These are phyloP conservation scores for Talaromyces sp. DNA, from an alignment of 2,329 filamentous ascomycete genomes.

Conservation along the genomic window DNA sequence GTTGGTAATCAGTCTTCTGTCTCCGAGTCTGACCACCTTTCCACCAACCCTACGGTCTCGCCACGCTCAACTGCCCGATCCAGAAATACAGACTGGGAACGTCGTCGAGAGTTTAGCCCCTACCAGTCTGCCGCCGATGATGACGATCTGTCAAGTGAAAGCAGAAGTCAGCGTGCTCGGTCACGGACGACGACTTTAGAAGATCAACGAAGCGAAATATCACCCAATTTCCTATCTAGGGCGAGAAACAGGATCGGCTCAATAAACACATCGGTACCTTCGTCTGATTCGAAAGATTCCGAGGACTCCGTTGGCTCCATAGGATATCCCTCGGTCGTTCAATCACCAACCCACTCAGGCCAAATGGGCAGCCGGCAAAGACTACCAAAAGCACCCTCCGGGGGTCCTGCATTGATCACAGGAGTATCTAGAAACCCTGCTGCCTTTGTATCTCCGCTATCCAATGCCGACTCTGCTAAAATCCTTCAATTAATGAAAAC, in stretches of 20 bases:
- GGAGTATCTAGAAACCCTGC: slow-evolving; percentile 27
- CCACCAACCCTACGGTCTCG: slow-evolving; percentile 33
- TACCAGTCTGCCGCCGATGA: slow-evolving; percentile 33
- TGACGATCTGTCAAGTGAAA: slow-evolving; percentile 32
- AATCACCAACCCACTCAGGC: slow-evolving; percentile 37
- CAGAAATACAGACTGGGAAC: slow-evolving; percentile 32
- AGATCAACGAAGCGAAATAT: slow-evolving; percentile 39
- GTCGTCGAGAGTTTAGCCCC: slow-evolving; percentile 30
- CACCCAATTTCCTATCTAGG: slow-evolving; percentile 32
- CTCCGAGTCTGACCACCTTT: slow-evolving; percentile 36
- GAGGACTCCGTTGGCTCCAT: slow-evolving; percentile 44
- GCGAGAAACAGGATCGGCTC: slow-evolving; percentile 39
- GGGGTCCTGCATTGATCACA: slow-evolving; percentile 24
- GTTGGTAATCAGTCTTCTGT: slow-evolving; percentile 36
- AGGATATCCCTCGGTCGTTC: slow-evolving; percentile 47
- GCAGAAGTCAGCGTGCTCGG: slow-evolving; percentile 35
- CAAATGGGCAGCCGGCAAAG: slow-evolving; percentile 34
- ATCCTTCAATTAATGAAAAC: slow-evolving; percentile 52
- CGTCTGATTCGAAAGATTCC: slow-evolving; percentile 32
- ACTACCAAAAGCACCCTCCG: slow-evolving; percentile 31
- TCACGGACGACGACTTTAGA: slow-evolving; percentile 42
- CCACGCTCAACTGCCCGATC: slow-evolving; percentile 36
- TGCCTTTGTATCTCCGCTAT: slow-evolving; percentile 35
- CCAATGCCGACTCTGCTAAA: slow-evolving; percentile 46
- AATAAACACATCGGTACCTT: slow-evolving; percentile 33